These are phyloP conservation scores for Tetratostichococcus sp. DNA, from an alignment of 139 green algal genomes.

Conservation along the genomic window DNA sequence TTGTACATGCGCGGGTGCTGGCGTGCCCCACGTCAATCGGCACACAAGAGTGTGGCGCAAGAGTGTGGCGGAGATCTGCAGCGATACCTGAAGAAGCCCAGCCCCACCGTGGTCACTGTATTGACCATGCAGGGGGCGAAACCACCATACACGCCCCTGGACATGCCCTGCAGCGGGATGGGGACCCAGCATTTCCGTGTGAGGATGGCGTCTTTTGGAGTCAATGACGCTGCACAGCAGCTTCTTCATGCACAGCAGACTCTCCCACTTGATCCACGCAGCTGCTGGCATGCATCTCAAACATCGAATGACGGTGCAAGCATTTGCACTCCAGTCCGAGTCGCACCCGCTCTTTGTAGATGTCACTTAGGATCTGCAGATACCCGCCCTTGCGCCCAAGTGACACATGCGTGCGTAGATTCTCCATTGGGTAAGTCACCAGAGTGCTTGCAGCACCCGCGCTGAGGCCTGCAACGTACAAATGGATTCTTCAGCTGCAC, in stretches of 20 bases:
- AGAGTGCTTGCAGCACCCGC: slow-evolving; percentile 2
- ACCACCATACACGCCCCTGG: slow-evolving; percentile 16
- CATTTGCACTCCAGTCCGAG: no score
- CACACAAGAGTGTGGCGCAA: no score
- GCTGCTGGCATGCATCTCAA: no score
- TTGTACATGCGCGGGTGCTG: no score
- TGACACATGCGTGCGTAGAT: slow-evolving; percentile 5
- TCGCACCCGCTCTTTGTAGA: slow-evolving; percentile 7
- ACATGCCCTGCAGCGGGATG: not conserved
- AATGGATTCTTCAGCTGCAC: not conserved
- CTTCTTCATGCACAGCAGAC: no score
- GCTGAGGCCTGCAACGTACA: not conserved
- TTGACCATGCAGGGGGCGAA: slow-evolving; percentile 5
- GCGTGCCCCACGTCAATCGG: no score
- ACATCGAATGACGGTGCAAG: no score
- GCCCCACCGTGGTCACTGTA: not conserved
- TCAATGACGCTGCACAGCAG: no score
- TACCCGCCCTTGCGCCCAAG: not conserved
- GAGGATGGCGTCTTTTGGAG: no score
- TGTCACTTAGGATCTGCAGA: not conserved
- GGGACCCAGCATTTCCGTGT: not conserved
- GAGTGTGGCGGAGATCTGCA: no score
- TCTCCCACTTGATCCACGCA: no score
- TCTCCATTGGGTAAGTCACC: slow-evolving; percentile 14
- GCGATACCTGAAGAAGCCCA: slow-evolving; percentile 26